Evolutionary conservation across 2,329 filamentous ascomycete genomes (phyloP).

Genomic region (Aspergillus hortae): DNA sequence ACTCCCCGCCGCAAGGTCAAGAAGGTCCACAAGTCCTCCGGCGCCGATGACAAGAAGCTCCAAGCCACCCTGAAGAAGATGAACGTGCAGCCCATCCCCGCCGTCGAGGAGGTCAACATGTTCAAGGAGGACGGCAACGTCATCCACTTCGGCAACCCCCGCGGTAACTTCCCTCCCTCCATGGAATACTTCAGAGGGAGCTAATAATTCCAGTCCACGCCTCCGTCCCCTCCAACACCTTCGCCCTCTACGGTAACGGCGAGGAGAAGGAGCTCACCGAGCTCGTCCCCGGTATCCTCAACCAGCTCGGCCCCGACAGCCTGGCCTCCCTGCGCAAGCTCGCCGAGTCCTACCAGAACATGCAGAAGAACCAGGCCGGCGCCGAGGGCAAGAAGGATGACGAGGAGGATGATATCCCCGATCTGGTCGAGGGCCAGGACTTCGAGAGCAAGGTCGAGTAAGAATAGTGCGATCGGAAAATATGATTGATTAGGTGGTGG

Average conservation of each 20-base stretch:
- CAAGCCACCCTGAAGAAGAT: constrained; percentile 97
- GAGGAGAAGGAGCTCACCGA: constrained; percentile 99
- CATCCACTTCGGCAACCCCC: constrained; percentile 97
- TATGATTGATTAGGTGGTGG: constrained; percentile 1
- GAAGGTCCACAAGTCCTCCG: constrained; percentile 89
- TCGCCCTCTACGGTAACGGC: constrained; percentile 97
- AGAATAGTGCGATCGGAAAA: constrained; percentile 16
- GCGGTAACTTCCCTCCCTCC: constrained; percentile 66
- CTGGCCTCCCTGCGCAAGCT: constrained; percentile 97
- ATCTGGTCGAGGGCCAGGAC: constrained; percentile 94
- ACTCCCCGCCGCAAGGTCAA: constrained; percentile 97
- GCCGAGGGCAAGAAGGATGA: constrained; percentile 73
- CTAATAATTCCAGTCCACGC: constrained; percentile 70
- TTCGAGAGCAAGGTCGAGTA: constrained; percentile 98
- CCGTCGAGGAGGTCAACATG: constrained; percentile 99
- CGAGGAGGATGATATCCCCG: constrained; percentile 84
- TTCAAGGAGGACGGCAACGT: constrained; percentile 99
- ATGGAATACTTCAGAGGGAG: neutral
- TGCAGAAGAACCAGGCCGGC: constrained; percentile 88
- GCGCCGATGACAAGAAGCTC: constrained; percentile 99
- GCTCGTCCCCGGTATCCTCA: constrained; percentile 97
- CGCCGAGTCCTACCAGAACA: constrained; percentile 98
- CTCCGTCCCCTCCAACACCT: constrained; percentile 96
- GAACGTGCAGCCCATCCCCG: constrained; percentile 98
- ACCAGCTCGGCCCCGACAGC: constrained; percentile 98